Evolutionary conservation across 1,139 yeast species (phyloP).

Genomic region (Debaryomyces singareniensis): DNA sequence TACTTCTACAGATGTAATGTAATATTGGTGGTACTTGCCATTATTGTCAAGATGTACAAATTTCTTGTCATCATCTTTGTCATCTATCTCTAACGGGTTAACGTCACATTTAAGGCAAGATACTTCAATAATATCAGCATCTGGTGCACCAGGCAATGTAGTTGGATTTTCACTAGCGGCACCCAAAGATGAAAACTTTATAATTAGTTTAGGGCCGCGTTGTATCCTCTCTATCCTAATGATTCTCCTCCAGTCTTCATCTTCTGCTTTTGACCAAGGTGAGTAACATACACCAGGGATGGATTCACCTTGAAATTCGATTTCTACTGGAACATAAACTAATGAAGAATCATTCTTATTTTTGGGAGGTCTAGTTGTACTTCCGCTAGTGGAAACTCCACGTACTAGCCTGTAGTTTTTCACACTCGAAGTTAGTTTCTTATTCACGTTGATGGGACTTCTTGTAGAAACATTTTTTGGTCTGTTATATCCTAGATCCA

Average conservation of each 20-base stretch:
- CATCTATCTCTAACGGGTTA: slow-evolving; percentile 13
- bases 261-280: slow-evolving; percentile 42
- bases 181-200: slow-evolving; percentile 47
- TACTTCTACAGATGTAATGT: slow-evolving; percentile 62
- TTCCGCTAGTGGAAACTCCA: slow-evolving; percentile 56
- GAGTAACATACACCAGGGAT: slow-evolving; percentile 45
- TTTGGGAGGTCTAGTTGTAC: slow-evolving; percentile 51
- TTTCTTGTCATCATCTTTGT: slow-evolving; percentile 25
- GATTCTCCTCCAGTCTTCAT: slow-evolving; percentile 47
- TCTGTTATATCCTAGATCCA: too few species aligned
- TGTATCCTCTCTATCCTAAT: slow-evolving; percentile 53
- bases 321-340: slow-evolving; percentile 39
- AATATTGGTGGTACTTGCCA: slow-evolving; percentile 31
- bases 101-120: slow-evolving; percentile 48
- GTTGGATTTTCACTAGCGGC: slow-evolving; percentile 44
- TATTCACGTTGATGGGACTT: too few species aligned
- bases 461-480: too few species aligned
- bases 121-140: slow-evolving; percentile 51
- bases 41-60: slow-evolving; percentile 11
- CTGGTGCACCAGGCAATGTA: slow-evolving; percentile 28
- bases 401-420: slow-evolving; percentile 43
- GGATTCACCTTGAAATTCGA: slow-evolving; percentile 38
- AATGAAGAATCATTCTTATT: slow-evolving; percentile 25
- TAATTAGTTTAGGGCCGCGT: slow-evolving; percentile 38
- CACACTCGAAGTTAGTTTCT: too few species aligned